phyloP scores from a whole-genome alignment of 116 monocot species.

The Papilionanthe hybrid region DNA sequence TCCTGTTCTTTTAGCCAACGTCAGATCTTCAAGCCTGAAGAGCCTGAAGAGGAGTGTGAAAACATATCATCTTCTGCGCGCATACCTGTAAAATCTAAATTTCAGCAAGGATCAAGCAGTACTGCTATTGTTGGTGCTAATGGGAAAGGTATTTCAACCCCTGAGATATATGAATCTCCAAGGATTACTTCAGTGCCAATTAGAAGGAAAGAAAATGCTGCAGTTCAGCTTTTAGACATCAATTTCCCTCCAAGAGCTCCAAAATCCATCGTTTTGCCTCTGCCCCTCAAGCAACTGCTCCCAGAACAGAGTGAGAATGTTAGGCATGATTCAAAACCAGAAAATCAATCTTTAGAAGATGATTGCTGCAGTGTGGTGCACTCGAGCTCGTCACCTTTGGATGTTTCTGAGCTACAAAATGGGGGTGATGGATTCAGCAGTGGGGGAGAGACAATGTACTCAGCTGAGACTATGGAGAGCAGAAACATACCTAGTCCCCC shows the following conservation, averaged over 20 bases:
- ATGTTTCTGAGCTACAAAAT: conserved; percentile 12
- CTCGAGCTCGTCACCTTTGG: conserved; percentile 38
- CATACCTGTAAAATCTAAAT: conserved; percentile 26
- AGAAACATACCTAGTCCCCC: conserved; percentile 73
- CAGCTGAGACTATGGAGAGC: conserved; percentile 99
- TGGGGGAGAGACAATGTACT: conserved; percentile 91
- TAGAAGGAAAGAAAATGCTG: conserved; percentile 22
- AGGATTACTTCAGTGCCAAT: conserved; percentile 33
- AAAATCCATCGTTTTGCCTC: conserved; percentile 47
- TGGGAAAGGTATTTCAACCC: conserved; percentile 44
- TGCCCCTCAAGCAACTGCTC: conserved; percentile 62
- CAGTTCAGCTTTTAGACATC: conserved; percentile 68
- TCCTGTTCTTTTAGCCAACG: conserved; percentile 66
- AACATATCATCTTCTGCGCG: conserved; percentile 32
- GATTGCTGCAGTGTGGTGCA: conserved; percentile 38
- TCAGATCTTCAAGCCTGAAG: conserved; percentile 50
- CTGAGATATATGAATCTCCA: conserved; percentile 66
- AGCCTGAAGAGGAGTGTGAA: conserved; percentile 34
- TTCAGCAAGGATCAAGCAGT: conserved; percentile 30
- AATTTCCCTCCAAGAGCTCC: conserved; percentile 78
- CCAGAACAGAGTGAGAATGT: conserved; percentile 29
- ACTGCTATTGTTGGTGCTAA: conserved; percentile 30
- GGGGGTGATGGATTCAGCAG: conserved; percentile 58
- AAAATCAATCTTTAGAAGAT: background rate
- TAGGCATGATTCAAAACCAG: conserved; percentile 8